Percentiles rank a stretch among this genome's conserved stretches.
Conservation (phyloP, 2,329 filamentous ascomycete genomes). For the Fusarium euwallaceae region DNA sequence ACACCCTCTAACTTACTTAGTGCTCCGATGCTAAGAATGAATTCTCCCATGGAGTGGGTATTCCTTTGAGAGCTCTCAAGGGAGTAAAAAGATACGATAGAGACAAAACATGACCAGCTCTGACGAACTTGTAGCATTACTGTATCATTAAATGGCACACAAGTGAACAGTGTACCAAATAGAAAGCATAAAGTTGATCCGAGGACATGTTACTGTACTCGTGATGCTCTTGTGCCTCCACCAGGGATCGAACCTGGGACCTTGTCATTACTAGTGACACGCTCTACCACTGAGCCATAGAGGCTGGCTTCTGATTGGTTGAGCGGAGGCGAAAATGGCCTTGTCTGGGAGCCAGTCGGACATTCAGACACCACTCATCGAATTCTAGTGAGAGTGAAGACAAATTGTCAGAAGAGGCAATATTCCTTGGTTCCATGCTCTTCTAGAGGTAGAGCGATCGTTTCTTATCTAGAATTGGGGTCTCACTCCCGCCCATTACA, state of each 20-base stretch:
- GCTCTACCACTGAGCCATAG: conserved; percentile 7
- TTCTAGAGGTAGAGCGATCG: neutral
- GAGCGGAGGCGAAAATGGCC: neutral
- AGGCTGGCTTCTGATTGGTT: neutral
- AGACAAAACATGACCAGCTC: neutral
- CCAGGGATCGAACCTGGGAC: conserved; percentile 9
- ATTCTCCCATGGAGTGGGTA: neutral
- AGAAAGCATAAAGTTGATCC: neutral
- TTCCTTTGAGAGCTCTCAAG: neutral
- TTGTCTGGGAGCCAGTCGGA: neutral
- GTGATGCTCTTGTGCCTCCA: neutral
- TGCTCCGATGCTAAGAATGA: neutral
- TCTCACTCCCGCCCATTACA: neutral
- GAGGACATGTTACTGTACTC: neutral
- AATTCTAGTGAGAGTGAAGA: neutral
- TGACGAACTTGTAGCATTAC: neutral
- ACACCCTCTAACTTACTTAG: conserved; percentile 10
- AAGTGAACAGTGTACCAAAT: neutral
- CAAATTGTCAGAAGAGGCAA: neutral
- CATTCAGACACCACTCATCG: neutral
- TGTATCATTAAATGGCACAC: no score
- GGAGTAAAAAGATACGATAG: neutral
- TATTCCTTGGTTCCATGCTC: neutral
- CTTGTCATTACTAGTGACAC: conserved; percentile 10
- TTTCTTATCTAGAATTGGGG: neutral